These are phyloP conservation scores for Bauhinia variegata DNA, from an alignment of 306 rosid species.

Conservation along the genomic window DNA sequence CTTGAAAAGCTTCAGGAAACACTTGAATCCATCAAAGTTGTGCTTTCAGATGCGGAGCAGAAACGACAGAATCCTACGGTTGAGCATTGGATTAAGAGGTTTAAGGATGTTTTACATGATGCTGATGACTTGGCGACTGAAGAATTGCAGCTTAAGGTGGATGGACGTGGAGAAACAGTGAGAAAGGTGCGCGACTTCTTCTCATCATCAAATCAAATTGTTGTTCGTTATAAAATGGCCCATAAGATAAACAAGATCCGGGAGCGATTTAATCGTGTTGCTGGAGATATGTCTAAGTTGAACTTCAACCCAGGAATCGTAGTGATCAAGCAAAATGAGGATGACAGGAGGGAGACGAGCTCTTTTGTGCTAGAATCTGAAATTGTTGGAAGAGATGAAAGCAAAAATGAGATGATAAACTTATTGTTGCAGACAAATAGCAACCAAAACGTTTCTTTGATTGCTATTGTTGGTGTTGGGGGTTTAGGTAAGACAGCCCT, in stretches of 20 bases:
- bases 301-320: not conserved
- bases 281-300: not conserved
- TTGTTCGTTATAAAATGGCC: not conserved
- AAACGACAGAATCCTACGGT: not conserved
- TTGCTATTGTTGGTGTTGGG: not conserved
- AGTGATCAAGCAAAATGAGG: not conserved
- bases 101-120: too few species aligned
- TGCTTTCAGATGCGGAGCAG: slow-evolving; percentile 17
- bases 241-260: not conserved
- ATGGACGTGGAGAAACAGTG: not conserved
- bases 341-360: not conserved
- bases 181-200: not conserved
- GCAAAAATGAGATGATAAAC: not conserved
- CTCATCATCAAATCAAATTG: not conserved
- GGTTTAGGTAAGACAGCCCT: slow-evolving; percentile 33
- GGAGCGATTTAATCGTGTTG: not conserved
- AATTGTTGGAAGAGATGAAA: slow-evolving; percentile 10
- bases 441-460: not conserved
- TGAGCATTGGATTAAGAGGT: not conserved
- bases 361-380: not conserved
- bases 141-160: not conserved
- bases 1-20: not conserved
- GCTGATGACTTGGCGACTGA: not conserved
- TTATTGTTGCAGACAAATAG: not conserved
- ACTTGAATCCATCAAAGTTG: not conserved